Conservation (phyloP, 495 filamentous ascomycete species). For the Penicillium desertorum region DNA sequence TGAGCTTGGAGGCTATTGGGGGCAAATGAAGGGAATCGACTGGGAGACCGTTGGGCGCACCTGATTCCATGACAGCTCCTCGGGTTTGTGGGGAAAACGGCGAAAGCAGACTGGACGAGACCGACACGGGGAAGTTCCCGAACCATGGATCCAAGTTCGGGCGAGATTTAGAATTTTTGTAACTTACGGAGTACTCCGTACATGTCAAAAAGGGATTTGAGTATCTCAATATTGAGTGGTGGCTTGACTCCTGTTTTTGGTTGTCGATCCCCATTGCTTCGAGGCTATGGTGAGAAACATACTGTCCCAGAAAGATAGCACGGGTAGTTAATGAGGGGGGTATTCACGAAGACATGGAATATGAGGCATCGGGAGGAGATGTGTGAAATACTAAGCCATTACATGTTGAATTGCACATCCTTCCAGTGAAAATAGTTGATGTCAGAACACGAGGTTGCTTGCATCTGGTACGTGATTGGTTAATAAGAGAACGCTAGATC, state of each 20-base stretch:
- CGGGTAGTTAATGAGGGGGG: too few species aligned
- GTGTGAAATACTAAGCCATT: background rate
- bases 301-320: too few species aligned
- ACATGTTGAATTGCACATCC: background rate
- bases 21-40: background rate
- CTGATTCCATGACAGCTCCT: slow-evolving; percentile 11
- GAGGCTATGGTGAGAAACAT: background rate
- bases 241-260: background rate
- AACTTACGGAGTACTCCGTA: too few species aligned
- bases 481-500: background rate
- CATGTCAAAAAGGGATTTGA: background rate
- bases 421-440: background rate
- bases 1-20: background rate
- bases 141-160: background rate
- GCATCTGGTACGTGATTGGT: background rate
- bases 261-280: slow-evolving; percentile 8
- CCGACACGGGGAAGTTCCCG: background rate
- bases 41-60: too few species aligned
- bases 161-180: background rate
- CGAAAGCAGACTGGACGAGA: background rate
- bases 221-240: background rate
- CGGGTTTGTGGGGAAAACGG: background rate
- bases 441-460: background rate
- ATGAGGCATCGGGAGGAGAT: background rate
- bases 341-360: background rate